Conservation (phyloP, 2,329 filamentous ascomycete genomes). For the Coniochaeta sp. region DNA sequence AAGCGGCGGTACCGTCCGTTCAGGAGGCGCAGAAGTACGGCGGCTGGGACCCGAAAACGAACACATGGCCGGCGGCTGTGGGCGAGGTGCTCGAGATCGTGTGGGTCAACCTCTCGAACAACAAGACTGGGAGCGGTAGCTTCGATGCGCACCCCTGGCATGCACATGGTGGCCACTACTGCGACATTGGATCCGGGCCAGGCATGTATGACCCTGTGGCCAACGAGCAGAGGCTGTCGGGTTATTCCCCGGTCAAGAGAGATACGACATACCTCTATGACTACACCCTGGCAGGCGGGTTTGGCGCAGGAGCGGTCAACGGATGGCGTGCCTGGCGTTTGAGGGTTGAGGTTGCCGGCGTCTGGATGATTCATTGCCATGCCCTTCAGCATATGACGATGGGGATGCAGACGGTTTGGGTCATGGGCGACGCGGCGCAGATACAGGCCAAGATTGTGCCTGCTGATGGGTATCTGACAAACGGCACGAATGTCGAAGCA, state of each 20-base stretch:
- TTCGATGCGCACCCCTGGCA: slow-evolving; percentile 47
- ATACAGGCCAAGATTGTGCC: slow-evolving; percentile 25
- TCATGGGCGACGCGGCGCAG: slow-evolving; percentile 29
- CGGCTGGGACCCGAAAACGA: slow-evolving; percentile 46
- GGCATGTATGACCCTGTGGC: slow-evolving; percentile 42
- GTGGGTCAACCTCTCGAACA: slow-evolving; percentile 23
- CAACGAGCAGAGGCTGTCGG: slow-evolving; percentile 34
- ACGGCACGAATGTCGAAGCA: slow-evolving; percentile 13
- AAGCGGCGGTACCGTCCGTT: slow-evolving; percentile 41
- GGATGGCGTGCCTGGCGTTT: slow-evolving; percentile 59
- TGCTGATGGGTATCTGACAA: slow-evolving; percentile 19
- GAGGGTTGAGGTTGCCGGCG: slow-evolving; percentile 39
- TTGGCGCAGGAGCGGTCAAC: slow-evolving; percentile 28
- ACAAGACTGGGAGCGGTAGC: slow-evolving; percentile 22
- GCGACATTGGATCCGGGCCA: slow-evolving; percentile 44
- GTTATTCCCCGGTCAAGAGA: slow-evolving; percentile 27
- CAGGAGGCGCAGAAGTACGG: slow-evolving; percentile 37
- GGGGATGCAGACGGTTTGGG: slow-evolving; percentile 38
- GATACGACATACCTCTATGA: slow-evolving; percentile 50
- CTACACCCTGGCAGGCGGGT: slow-evolving; percentile 32
- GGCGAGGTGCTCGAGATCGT: slow-evolving; percentile 52
- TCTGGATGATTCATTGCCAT: slow-evolving; percentile 59
- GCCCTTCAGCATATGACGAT: slow-evolving; percentile 51
- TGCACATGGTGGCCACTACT: slow-evolving; percentile 46
- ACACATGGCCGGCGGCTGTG: slow-evolving; percentile 43